Conservation (phyloP, 768 basidiomycete species). For the Collybia mongolica region DNA sequence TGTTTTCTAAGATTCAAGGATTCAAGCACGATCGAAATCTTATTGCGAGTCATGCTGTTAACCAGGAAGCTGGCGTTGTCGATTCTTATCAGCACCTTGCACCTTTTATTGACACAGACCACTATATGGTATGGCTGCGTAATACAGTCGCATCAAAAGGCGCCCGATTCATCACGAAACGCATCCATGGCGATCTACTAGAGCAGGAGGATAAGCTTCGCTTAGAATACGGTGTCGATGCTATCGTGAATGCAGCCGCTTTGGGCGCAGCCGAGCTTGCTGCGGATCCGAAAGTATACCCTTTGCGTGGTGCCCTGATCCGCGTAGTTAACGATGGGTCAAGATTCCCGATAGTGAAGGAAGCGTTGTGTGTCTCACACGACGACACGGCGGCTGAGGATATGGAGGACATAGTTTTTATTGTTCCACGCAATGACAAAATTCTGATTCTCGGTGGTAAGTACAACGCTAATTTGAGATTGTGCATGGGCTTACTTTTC, state of each 20-base stretch:
- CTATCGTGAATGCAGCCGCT: constrained; percentile 35
- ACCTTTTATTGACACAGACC: constrained; percentile 36
- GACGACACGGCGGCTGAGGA: constrained; percentile 27
- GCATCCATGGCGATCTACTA: constrained; percentile 29
- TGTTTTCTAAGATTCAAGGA: constrained; percentile 18
- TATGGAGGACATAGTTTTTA: constrained; percentile 30
- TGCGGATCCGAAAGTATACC: constrained; percentile 29
- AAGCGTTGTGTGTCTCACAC: constrained; percentile 30
- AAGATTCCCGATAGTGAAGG: constrained; percentile 30
- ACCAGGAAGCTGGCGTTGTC: constrained; percentile 27
- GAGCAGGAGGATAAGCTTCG: constrained; percentile 22
- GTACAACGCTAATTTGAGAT: neutral
- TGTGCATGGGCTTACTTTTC: neutral
- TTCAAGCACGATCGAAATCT: constrained; percentile 20
- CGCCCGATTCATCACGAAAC: constrained; percentile 23
- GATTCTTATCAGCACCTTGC: constrained; percentile 33
- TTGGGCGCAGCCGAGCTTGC: constrained; percentile 29
- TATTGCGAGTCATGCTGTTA: constrained; percentile 23
- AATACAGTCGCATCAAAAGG: constrained; percentile 24
- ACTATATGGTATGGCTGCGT: constrained; percentile 31
- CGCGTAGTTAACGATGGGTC: constrained; percentile 33
- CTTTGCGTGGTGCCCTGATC: constrained; percentile 35
- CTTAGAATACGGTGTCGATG: constrained; percentile 22
- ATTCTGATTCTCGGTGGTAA: constrained; percentile 31
- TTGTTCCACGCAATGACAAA: constrained; percentile 34